Percentiles rank a stretch among this genome's conserved stretches.
phyloP scores from a whole-genome alignment of 176 grass and related monocot genomes.

The Cenchrus purpureus region DNA sequence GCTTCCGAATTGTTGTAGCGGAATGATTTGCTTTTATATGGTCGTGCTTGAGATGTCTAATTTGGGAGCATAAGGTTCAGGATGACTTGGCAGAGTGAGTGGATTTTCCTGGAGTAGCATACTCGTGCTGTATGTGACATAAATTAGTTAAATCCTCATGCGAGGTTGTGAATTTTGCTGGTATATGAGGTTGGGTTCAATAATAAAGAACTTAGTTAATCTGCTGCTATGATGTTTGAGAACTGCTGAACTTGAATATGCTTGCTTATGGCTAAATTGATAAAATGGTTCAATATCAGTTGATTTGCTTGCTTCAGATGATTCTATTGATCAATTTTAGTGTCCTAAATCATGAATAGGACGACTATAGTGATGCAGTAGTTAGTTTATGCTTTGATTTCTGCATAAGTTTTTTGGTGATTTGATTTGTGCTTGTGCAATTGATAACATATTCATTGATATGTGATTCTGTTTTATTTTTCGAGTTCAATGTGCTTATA shows the following conservation, averaged over 20 bases:
- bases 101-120: not conserved
- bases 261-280: not conserved
- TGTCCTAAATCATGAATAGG: slow-evolving; percentile 1
- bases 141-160: not conserved
- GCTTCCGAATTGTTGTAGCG: not conserved
- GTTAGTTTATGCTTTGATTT: not conserved
- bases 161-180: not conserved
- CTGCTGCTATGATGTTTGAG: not conserved
- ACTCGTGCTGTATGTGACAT: not conserved
- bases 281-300: not conserved
- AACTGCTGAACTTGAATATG: not conserved
- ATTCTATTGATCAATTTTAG: not conserved
- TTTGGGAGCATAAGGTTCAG: not conserved
- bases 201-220: slow-evolving; percentile 3
- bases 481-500: not conserved
- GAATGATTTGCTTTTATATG: not conserved
- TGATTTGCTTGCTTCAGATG: slow-evolving; percentile 11
- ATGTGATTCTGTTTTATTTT: not conserved
- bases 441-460: not conserved
- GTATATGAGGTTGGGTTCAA: not conserved
- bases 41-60: not conserved
- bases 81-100: not conserved
- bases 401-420: not conserved
- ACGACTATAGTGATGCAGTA: not conserved
- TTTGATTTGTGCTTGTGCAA: not conserved